phyloP scores from a whole-genome alignment of 2,329 filamentous ascomycete genomes.

The Trichoderma atrobrunneum region DNA sequence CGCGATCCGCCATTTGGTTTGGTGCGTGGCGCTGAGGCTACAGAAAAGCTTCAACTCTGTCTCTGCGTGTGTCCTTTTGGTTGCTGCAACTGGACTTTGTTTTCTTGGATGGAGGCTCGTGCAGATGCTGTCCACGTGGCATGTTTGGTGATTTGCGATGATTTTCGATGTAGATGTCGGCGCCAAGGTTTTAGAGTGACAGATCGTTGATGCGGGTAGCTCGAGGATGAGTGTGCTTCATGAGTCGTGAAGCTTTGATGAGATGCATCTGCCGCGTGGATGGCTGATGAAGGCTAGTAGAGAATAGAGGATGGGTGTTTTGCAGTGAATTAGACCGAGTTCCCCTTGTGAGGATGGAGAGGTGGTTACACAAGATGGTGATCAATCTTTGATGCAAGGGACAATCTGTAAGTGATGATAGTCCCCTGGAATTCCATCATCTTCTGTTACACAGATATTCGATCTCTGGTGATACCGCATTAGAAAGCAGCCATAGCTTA shows the following conservation, averaged over 20 bases:
- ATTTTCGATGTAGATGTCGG: not conserved
- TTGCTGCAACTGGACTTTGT: not conserved
- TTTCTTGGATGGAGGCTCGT: not conserved
- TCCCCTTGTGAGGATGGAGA: no score
- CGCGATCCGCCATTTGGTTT: not conserved
- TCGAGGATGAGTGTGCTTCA: not conserved
- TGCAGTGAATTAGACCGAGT: not conserved
- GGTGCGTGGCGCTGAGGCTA: not conserved
- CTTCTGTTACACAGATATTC: not conserved
- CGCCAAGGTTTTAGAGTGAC: not conserved
- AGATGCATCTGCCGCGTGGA: not conserved
- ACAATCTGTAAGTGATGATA: no score
- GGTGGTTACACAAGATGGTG: not conserved
- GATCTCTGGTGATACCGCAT: not conserved
- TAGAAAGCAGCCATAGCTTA: not conserved
- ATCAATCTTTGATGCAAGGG: not conserved
- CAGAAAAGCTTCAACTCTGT: not conserved
- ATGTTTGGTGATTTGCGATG: not conserved
- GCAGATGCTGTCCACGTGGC: not conserved
- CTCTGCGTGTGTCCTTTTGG: not conserved
- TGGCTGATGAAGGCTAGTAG: not conserved
- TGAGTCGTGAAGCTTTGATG: not conserved
- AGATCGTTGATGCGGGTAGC: not conserved
- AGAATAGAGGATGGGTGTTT: not conserved
- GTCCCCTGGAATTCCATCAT: no score